Conservation (phyloP, 805 yeast species). For the Kodamaea kaohsiungensis region DNA sequence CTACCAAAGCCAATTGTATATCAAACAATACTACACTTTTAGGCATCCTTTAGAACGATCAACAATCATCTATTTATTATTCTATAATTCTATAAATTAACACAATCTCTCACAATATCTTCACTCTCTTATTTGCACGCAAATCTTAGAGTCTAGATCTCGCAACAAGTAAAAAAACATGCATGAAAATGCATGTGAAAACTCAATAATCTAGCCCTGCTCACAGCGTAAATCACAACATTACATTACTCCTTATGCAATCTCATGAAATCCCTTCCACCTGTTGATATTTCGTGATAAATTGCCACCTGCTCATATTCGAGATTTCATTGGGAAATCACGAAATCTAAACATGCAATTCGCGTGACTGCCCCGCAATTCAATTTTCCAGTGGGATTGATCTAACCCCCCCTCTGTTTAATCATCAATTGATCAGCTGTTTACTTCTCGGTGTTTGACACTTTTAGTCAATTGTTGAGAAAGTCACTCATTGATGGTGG, state of each 20-base stretch:
- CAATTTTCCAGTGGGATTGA: neutral
- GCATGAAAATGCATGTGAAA: no score
- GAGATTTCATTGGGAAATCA: neutral
- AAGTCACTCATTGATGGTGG: neutral
- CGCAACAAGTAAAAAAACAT: no score
- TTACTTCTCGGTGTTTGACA: neutral
- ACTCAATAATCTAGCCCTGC: no score
- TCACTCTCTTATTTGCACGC: no score
- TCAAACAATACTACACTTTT: neutral
- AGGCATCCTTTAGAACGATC: no score
- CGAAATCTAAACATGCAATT: neutral
- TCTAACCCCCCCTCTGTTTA: neutral
- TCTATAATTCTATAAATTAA: no score
- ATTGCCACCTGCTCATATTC: neutral
- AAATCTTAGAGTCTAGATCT: no score
- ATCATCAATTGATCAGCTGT: neutral
- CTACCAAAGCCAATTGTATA: neutral
- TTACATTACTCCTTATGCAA: no score
- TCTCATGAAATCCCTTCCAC: neutral
- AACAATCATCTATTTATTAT: no score
- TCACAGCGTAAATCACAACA: no score
- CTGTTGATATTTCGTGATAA: neutral
- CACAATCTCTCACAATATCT: no score
- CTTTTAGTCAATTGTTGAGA: neutral
- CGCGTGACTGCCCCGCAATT: neutral